These are phyloP conservation scores for Capsella bursapastoris DNA, from an alignment of 345 rosid species.

Conservation along the genomic window DNA sequence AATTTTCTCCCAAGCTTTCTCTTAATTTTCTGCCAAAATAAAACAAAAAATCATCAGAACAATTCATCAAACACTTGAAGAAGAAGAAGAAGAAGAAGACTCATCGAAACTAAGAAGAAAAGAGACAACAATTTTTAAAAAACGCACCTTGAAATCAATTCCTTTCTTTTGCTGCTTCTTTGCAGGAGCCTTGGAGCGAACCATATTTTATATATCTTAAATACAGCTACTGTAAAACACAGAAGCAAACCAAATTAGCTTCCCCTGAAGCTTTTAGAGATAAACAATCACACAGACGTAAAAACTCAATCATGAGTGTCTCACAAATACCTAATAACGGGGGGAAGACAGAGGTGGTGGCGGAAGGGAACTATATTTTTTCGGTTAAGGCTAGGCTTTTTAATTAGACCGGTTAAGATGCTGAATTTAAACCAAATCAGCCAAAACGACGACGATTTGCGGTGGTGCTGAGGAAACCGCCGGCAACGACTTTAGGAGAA, in stretches of 20 bases:
- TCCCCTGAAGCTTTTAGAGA: background rate
- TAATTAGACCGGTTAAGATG: constrained; percentile 5
- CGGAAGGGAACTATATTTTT: constrained; percentile 14
- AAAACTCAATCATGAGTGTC: background rate
- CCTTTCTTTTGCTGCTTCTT: constrained; percentile 89
- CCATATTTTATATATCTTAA: constrained; percentile 46
- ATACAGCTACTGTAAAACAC: background rate
- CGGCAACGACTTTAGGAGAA: background rate
- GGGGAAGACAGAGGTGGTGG: constrained; percentile 28
- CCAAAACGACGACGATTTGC: background rate
- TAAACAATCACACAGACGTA: background rate
- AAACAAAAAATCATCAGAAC: background rate
- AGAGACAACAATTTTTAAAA: background rate
- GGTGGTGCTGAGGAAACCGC: background rate
- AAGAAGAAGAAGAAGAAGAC: background rate
- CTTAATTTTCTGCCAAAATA: constrained; percentile 72
- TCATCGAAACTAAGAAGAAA: background rate
- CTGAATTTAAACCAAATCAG: background rate
- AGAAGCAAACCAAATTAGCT: background rate
- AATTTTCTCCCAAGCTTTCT: constrained; percentile 85
- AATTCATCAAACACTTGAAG: background rate
- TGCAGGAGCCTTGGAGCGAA: constrained; percentile 60
- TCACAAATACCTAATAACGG: constrained; percentile 25
- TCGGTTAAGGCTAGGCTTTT: constrained; percentile 5
- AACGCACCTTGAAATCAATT: constrained; percentile 73